These are phyloP conservation scores for Talaromyces sp. DNA, from an alignment of 2,329 filamentous ascomycete genomes.

Conservation along the genomic window DNA sequence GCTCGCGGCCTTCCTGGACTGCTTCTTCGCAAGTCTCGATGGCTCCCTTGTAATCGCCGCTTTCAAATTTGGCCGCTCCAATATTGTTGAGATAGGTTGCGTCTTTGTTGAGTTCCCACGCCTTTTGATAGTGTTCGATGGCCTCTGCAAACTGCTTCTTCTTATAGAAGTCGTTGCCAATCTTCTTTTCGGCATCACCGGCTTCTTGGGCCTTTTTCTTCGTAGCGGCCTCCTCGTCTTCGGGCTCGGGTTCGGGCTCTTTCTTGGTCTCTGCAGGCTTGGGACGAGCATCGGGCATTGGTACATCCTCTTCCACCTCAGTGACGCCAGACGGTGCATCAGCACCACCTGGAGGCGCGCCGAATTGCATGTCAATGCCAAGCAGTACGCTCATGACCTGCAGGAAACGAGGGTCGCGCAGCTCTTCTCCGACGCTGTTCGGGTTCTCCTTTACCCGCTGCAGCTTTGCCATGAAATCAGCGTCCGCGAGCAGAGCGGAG, in stretches of 20 bases:
- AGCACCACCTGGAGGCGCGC: conserved; percentile 43
- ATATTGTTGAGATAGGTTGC: conserved; percentile 98
- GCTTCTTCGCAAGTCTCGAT: conserved; percentile 86
- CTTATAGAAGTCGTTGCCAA: conserved; percentile 96
- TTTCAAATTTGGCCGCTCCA: conserved; percentile 90
- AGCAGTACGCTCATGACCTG: conserved; percentile 90
- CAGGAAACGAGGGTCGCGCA: conserved; percentile 86
- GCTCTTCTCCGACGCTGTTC: conserved; percentile 69
- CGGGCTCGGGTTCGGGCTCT: conserved; percentile 56
- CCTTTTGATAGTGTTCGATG: conserved; percentile 89
- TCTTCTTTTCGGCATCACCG: conserved; percentile 89
- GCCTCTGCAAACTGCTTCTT: conserved; percentile 95
- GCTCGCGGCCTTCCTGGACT: conserved; percentile 80
- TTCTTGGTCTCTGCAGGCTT: conserved; percentile 50
- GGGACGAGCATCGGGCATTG: conserved; percentile 68
- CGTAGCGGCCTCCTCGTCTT: conserved; percentile 77
- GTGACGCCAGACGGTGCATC: conserved; percentile 36
- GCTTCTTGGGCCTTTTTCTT: conserved; percentile 89
- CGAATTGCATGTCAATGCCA: conserved; percentile 85
- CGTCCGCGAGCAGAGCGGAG: conserved; percentile 70
- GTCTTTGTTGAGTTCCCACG: conserved; percentile 92
- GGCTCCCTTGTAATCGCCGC: conserved; percentile 84
- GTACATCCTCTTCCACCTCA: conserved; percentile 66
- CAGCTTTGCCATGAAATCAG: conserved; percentile 85
- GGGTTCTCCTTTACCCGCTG: conserved; percentile 78